Base-by-base conservation (phyloP, 1,139 yeast genomes). In the Yamadazyma dushanensis region DNA sequence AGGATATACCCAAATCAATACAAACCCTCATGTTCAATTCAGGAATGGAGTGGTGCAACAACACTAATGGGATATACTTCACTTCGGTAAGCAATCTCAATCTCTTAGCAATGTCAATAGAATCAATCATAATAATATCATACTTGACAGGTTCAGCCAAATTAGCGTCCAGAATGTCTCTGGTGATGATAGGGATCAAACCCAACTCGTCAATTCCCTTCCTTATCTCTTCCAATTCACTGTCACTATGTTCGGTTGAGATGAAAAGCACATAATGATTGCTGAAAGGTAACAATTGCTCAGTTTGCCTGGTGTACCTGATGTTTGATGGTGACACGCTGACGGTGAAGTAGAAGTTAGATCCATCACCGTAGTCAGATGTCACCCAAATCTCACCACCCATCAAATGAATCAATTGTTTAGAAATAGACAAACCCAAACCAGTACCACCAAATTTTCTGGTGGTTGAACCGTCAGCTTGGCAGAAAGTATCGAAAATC, bases 361-460 rank as follows among this genome's bases (percentile, higher is more conserved):
- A 84, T 1, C 95, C 95, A 47, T 74, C 68, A n/a, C 94, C 94
- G 53, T 81, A 83, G 38, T 76, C 76, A 1, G 92, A 83, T 21
- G 85, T 78, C 26, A 86, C 95, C 95, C 95, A 85, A 43, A 86
- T 86, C 45, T 84, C 90, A 51, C 85, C 96, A 30, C 95, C 95
- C 95, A 87, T 86, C 42, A 87, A 71, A 52, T 85, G 90, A 55
- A 87, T 86, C 49, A 87, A 73, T 51, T 87, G 88, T 57, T 85
- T 85, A 6, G 95, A 87, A 58, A 87, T 87, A 2, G 95, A 84
- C 40, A 87, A 71, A 17, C 96, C 96, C 34, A 87, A 70, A 41
- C 92, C 92, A 8, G 95, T 87, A 57, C 96, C 96, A 55, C 96
- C 96, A 57, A 87, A 87, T 58, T 85, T 85, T 56, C 96, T 76